phyloP scores from a whole-genome alignment of 441 rosid genomes.

The Erodium chrysanthum region DNA sequence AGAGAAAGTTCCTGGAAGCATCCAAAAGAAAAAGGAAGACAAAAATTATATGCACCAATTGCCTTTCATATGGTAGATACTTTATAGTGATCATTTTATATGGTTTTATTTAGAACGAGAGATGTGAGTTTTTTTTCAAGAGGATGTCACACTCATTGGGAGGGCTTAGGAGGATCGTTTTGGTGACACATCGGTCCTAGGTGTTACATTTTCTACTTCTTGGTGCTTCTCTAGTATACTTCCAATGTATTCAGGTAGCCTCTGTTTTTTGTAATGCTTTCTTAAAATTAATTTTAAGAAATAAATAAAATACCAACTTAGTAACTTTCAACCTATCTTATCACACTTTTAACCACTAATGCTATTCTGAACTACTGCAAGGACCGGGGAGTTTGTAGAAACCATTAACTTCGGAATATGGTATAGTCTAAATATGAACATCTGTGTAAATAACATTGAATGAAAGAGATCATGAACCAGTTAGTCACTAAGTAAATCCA shows the following conservation, averaged over 20 bases:
- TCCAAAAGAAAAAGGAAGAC: neutral
- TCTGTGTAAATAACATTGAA: too few relatives aligned
- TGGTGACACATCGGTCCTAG: neutral
- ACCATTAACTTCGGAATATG: neutral
- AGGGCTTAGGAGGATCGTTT: neutral
- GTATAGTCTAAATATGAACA: neutral
- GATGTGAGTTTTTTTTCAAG: neutral
- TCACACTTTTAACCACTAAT: neutral
- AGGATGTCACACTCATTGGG: neutral
- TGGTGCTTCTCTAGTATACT: neutral
- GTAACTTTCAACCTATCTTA: neutral
- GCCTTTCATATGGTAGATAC: constrained; percentile 5
- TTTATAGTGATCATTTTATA: neutral
- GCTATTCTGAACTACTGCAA: neutral
- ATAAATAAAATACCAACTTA: neutral
- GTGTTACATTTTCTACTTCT: neutral
- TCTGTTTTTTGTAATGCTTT: neutral
- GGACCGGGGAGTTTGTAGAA: neutral
- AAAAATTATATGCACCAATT: neutral
- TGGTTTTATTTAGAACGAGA: neutral
- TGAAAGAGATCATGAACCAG: too few relatives aligned
- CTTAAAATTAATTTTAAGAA: neutral
- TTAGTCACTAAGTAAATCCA: too few relatives aligned
- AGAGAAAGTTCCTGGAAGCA: constrained; percentile 65
- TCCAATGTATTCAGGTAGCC: neutral